Evolutionary conservation across 225 moss, liverwort and hornwort species (phyloP), one percentile per base, ranked within the genome.

Genomic region (Thuidium tamariscinum): DNA sequence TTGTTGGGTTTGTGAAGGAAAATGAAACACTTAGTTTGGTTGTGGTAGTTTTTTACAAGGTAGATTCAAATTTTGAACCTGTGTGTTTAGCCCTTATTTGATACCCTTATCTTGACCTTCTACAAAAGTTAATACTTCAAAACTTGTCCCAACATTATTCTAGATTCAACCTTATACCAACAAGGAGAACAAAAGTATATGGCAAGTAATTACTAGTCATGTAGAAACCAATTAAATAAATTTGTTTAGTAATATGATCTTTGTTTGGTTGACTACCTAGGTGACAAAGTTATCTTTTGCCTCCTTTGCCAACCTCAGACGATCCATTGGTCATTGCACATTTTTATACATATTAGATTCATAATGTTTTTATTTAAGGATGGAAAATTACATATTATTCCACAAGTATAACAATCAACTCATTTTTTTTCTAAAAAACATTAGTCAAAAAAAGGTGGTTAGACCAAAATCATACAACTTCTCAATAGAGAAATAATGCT

Each of bases 81-180:
- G 3, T 46, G 10, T 46, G 10, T 13, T 12, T 22, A 21, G n/a
- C n/a, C 9, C 37, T 2, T 68, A 1, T 1, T 2, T 2, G 0
- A 39, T 41, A 42, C 4, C 41, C 3, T 8, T 15, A 41, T 0
- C 1, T 0, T 0, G 1, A 1, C 14, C 26, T 7, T 0, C 4
- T 69, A 14, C 5, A 26, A 26, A 2, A 9, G 0, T 42, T 70
- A 9, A 70, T 5, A 69, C 8, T 5, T 41, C 8, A 15, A 70
- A 44, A 27, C 2, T 0, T 1, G 0, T 2, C 52, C 7, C 8
- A 26, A 15, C 5, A 16, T 27, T 44, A 8, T 0, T 71, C 0
- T 9, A 0, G 3, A 44, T 0, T 27, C 70, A 71, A 27, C 3
- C 5, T 0, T 9, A 1, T 44, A 16, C 0, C 0, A 0, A 17